Conservation (phyloP, 768 basidiomycete genomes). For the Leccinum variicolor region DNA sequence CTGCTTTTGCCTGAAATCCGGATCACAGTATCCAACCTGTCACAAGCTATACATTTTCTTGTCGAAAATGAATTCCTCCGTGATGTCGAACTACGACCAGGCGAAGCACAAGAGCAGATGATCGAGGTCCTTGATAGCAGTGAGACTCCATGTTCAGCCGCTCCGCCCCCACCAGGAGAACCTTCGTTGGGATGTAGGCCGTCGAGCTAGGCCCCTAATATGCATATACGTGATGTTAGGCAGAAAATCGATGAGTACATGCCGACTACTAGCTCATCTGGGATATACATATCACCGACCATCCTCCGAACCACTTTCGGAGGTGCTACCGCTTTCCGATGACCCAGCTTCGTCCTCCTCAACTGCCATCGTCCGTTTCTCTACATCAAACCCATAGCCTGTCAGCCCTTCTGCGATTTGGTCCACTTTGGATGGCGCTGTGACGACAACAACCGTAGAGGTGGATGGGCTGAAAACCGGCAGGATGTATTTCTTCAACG, state of each 20-base stretch:
- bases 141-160: constrained; percentile 1
- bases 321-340: constrained; percentile 31
- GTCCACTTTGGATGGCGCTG: constrained; percentile 75
- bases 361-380: constrained; percentile 63
- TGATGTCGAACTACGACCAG: constrained; percentile 76
- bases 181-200: neutral
- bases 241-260: neutral
- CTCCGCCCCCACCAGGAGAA: neutral
- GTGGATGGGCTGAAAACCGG: constrained; percentile 78
- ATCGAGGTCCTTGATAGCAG: constrained; percentile 55
- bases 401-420: constrained; percentile 64
- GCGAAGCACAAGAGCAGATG: constrained; percentile 61
- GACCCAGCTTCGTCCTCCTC: constrained; percentile 49
- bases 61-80: constrained; percentile 86
- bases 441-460: constrained; percentile 79
- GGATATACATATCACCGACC: constrained; percentile 9
- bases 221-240: neutral
- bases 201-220: neutral
- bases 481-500: constrained; percentile 71
- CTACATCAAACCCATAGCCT: constrained; percentile 73
- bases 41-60: constrained; percentile 87
- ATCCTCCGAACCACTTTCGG: constrained; percentile 27
- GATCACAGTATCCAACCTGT: constrained; percentile 85
- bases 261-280: neutral
- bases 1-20: constrained; percentile 83